Evolutionary conservation across 2,329 filamentous ascomycete species (phyloP).

Genomic region (Colletotrichum coccodes): DNA sequence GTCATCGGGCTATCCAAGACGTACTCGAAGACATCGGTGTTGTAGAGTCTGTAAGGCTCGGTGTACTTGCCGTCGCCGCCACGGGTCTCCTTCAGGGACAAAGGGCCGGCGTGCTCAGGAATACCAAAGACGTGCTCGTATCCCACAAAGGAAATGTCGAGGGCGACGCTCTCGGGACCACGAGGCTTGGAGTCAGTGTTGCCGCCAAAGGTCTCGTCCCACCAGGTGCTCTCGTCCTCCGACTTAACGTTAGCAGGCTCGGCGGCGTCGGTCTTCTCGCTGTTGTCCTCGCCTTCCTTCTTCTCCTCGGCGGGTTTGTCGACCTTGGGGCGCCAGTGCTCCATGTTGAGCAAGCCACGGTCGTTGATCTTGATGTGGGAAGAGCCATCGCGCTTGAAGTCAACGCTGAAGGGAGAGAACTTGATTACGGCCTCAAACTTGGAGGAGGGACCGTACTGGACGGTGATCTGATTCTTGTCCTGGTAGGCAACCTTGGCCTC

Average conservation of each 20-base stretch:
- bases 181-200: slow-evolving; percentile 96
- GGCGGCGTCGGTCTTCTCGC: slow-evolving; percentile 47
- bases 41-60: slow-evolving; percentile 95
- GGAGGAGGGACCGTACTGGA: slow-evolving; percentile 81
- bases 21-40: slow-evolving; percentile 98
- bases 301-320: slow-evolving; percentile 67
- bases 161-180: slow-evolving; percentile 88
- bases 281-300: slow-evolving; percentile 59
- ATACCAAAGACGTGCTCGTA: slow-evolving; percentile 96
- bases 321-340: slow-evolving; percentile 93
- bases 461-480: slow-evolving; percentile 74
- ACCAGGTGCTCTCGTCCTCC: slow-evolving; percentile 92
- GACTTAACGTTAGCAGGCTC: slow-evolving; percentile 47
- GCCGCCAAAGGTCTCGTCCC: slow-evolving; percentile 96
- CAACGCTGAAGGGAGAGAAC: slow-evolving; percentile 84
- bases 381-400: slow-evolving; percentile 85
- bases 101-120: slow-evolving; percentile 87
- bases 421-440: slow-evolving; percentile 86
- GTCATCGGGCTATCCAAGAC: slow-evolving; percentile 98
- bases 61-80: slow-evolving; percentile 86
- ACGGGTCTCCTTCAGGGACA: slow-evolving; percentile 90
- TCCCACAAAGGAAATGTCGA: slow-evolving; percentile 92
- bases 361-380: slow-evolving; percentile 91
- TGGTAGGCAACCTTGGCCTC: slow-evolving; percentile 75
- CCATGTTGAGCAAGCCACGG: slow-evolving; percentile 88